A percentile compares a stretch with the other conserved stretches of the same genome.
phyloP scores from a whole-genome alignment of 768 basidiomycete species.

The Tricholoma saponaceum region DNA sequence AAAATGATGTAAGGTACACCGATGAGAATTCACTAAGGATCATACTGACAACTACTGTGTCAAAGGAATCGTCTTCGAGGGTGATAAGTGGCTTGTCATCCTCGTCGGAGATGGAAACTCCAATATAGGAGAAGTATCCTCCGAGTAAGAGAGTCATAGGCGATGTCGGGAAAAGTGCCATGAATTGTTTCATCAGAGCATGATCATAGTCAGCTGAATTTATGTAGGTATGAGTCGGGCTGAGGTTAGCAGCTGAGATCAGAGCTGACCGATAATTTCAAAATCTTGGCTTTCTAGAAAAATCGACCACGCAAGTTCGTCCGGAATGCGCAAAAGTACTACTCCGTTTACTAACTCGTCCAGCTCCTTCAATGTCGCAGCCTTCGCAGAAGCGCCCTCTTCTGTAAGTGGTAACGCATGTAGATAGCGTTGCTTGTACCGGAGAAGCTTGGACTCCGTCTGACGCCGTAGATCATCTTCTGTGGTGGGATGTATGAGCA shows the following conservation, averaged over 20 bases:
- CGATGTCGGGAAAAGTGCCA: conserved; percentile 58
- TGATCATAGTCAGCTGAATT: conserved; percentile 60
- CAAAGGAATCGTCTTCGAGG: conserved; percentile 51
- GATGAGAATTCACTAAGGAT: conserved; percentile 1
- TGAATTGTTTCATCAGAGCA: conserved; percentile 53
- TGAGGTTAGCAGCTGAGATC: conserved; percentile 2
- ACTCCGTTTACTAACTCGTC: conserved; percentile 72
- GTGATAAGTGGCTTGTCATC: conserved; percentile 40
- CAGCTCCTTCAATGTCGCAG: conserved; percentile 51
- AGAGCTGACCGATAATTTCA: conserved; percentile 55
- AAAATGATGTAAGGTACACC: neutral
- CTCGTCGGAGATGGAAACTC: conserved; percentile 34
- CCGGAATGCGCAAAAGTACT: conserved; percentile 68
- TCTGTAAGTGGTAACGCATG: conserved; percentile 46
- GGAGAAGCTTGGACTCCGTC: conserved; percentile 73
- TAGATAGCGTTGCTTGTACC: conserved; percentile 59
- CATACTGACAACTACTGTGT: conserved; percentile 56
- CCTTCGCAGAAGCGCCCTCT: conserved; percentile 36
- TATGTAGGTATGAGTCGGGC: neutral
- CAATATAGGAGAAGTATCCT: conserved; percentile 66
- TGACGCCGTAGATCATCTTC: conserved; percentile 74
- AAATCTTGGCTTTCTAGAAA: conserved; percentile 73
- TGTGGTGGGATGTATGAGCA: conserved; percentile 79
- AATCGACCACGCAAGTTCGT: conserved; percentile 80
- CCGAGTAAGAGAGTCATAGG: conserved; percentile 52